Conservation (phyloP, 352 stramenopile genomes). For the Phytophthora litchii region DNA sequence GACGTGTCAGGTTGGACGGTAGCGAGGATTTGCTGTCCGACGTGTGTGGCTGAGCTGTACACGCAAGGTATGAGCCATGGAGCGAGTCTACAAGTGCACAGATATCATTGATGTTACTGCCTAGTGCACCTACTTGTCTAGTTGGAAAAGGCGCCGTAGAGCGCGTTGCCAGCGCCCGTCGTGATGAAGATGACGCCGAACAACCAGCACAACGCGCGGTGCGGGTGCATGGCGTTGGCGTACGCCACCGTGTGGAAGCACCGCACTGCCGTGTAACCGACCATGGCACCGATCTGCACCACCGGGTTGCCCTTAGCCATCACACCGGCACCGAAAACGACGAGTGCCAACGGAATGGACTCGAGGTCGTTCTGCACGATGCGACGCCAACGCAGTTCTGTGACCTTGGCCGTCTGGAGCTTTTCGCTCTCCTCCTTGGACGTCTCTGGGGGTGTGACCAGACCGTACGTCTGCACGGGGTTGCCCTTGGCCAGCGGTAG, state of each 20-base stretch:
- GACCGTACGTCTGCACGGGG: conserved; percentile 47
- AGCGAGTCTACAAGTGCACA: conserved; percentile 1
- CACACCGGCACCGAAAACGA: conserved; percentile 51
- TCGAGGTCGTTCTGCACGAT: conserved; percentile 72
- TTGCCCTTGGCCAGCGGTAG: conserved; percentile 47
- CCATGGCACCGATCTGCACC: conserved; percentile 44
- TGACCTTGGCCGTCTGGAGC: conserved; percentile 37
- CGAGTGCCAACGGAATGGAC: conserved; percentile 53
- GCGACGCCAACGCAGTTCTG: conserved; percentile 52
- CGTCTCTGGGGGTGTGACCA: conserved; percentile 27
- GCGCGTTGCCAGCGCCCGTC: conserved; percentile 33
- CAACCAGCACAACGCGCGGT: conserved; percentile 48
- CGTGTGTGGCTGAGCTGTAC: not conserved
- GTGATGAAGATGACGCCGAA: conserved; percentile 47
- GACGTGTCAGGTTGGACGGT: not conserved
- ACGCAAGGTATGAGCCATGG: not conserved
- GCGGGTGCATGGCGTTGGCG: conserved; percentile 51
- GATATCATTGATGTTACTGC: conserved; percentile 11
- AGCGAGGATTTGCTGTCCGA: conserved; percentile 7
- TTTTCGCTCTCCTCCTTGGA: conserved; percentile 33
- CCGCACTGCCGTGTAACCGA: conserved; percentile 49
- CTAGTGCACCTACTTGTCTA: conserved; percentile 14
- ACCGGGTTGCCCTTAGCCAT: conserved; percentile 34
- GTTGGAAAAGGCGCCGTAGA: conserved; percentile 38
- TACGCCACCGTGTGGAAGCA: conserved; percentile 56